Percentiles rank a stretch among this genome's conserved stretches.
Evolutionary conservation across 2,329 filamentous ascomycete genomes (phyloP).

Genomic region (Botryotinia globosa): DNA sequence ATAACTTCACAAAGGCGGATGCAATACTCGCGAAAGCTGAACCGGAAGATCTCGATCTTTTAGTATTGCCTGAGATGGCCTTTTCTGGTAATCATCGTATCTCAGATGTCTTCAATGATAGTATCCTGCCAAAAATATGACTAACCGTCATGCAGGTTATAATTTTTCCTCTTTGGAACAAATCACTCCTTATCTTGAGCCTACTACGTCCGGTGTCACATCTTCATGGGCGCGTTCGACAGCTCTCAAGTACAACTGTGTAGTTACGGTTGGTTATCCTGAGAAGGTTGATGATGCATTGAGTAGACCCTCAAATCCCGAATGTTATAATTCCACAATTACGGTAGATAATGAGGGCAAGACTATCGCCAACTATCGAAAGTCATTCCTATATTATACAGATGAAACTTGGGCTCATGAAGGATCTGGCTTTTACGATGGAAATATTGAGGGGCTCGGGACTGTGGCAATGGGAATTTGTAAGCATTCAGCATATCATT

Average conservation of each 20-base stretch:
- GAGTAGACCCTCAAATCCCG: slow-evolving; percentile 49
- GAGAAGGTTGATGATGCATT: slow-evolving; percentile 57
- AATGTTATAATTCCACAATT: slow-evolving; percentile 56
- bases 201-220: slow-evolving; percentile 60
- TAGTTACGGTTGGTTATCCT: slow-evolving; percentile 71
- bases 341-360: slow-evolving; percentile 58
- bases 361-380: slow-evolving; percentile 59
- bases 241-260: slow-evolving; percentile 64
- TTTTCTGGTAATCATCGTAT: slow-evolving; percentile 57
- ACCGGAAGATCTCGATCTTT: slow-evolving; percentile 59
- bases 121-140: neutral
- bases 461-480: slow-evolving; percentile 58
- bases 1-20: slow-evolving; percentile 69
- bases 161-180: slow-evolving; percentile 70
- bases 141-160: slow-evolving; percentile 49
- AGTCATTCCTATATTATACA: slow-evolving; percentile 56
- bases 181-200: slow-evolving; percentile 68
- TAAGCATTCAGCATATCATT: slow-evolving; percentile 38
- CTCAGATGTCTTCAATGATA: neutral
- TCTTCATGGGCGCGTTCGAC: slow-evolving; percentile 68
- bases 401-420: slow-evolving; percentile 63
- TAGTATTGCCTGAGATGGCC: slow-evolving; percentile 74
- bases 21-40: slow-evolving; percentile 54
- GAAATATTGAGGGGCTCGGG: slow-evolving; percentile 48
- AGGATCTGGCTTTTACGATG: slow-evolving; percentile 51